Evolutionary conservation across 1,139 yeast genomes (phyloP).

Genomic region (Kurtzmaniella quercitrusa): DNA sequence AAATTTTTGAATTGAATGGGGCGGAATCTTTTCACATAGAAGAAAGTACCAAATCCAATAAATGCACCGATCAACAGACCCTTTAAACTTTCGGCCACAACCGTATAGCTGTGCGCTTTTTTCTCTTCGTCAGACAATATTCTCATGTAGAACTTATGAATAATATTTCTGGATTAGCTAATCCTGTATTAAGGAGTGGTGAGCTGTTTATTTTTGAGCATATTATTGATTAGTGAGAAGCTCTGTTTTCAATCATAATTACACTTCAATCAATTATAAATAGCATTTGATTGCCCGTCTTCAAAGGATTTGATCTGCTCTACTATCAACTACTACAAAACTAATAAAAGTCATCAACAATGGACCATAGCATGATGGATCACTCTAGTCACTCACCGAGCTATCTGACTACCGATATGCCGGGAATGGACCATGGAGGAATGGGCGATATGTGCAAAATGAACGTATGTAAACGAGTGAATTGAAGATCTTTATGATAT

Average conservation of each 20-base stretch:
- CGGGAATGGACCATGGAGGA: slow-evolving; percentile 24
- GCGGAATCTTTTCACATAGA: slow-evolving; percentile 31
- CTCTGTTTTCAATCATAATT: not conserved
- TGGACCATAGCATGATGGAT: slow-evolving; percentile 17
- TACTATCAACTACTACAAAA: too few relatives aligned
- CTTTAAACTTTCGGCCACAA: slow-evolving; percentile 35
- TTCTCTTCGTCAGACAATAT: slow-evolving; percentile 36
- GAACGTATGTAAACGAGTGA: slow-evolving; percentile 34
- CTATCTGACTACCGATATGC: slow-evolving; percentile 22
- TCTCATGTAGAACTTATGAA: slow-evolving; percentile 25
- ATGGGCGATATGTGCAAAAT: slow-evolving; percentile 49
- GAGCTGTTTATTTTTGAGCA: not conserved
- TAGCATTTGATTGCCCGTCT: not conserved
- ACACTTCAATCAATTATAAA: not conserved
- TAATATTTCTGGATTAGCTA: not conserved
- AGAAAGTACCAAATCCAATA: slow-evolving; percentile 30
- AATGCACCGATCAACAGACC: slow-evolving; percentile 39
- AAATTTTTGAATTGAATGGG: slow-evolving; percentile 32
- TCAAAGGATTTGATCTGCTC: too few relatives aligned
- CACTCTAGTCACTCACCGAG: slow-evolving; percentile 26
- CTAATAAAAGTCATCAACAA: too few relatives aligned
- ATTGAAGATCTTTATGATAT: not conserved
- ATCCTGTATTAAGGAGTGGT: not conserved
- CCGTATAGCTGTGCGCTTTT: slow-evolving; percentile 38
- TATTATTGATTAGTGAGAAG: not conserved